Percentiles rank a stretch among this genome's conserved stretches.
Evolutionary conservation across 106 monocot genomes (phyloP).

Genomic region (Dendrobium huoshanense): DNA sequence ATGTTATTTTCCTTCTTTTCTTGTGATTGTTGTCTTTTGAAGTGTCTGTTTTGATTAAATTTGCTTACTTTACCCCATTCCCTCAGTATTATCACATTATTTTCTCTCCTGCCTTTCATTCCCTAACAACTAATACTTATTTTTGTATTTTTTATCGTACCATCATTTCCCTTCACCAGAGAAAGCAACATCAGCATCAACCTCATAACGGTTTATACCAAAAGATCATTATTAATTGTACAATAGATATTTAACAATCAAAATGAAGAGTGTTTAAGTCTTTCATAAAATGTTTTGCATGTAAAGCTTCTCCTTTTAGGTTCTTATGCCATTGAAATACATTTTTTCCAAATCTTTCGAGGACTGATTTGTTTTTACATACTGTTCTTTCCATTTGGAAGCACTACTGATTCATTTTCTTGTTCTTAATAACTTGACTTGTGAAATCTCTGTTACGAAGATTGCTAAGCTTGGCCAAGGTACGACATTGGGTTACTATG

Average conservation of each 20-base stretch:
- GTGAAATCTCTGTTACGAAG: neutral
- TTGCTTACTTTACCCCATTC: neutral
- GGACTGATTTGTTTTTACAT: neutral
- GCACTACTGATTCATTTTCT: conserved; percentile 4
- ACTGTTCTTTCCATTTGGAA: neutral
- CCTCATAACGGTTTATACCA: neutral
- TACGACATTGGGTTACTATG: neutral
- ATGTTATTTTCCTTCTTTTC: neutral
- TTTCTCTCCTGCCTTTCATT: neutral
- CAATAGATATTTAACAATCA: neutral
- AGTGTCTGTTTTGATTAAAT: neutral
- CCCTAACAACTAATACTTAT: neutral
- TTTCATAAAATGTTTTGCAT: neutral
- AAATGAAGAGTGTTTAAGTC: neutral
- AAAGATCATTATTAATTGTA: neutral
- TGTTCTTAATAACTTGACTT: neutral
- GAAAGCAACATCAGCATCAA: neutral
- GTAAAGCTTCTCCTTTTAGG: neutral
- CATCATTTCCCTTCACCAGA: neutral
- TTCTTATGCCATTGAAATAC: neutral
- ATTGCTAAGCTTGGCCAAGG: conserved; percentile 5
- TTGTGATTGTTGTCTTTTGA: neutral
- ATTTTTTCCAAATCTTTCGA: neutral
- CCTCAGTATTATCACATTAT: neutral
- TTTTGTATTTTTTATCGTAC: neutral